Evolutionary conservation across 495 filamentous ascomycete genomes (phyloP), one percentile per base, ranked within the genome.

Genomic region (Tetracladium marchalianum): DNA sequence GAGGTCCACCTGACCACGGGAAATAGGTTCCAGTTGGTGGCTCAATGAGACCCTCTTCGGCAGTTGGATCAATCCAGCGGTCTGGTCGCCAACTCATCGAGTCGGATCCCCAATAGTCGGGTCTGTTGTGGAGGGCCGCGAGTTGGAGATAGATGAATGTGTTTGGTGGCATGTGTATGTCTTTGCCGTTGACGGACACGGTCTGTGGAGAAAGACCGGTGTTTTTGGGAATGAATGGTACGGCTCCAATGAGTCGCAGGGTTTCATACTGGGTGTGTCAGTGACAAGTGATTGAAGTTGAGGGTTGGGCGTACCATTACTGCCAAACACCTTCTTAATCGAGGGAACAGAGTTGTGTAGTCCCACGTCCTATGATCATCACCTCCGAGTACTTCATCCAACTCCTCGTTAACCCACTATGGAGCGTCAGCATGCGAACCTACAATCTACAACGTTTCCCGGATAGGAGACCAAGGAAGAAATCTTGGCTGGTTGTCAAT

Each of bases 161-260:
- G 12, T 60, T 49, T 1, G 61, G 55, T 1, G 54, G 42, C 7
- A 74, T 47, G 45, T 43, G 36, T 47, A 63, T 50, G 19, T 53
- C 52, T 17, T 54, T 56, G 11, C 35, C 44, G 6, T 33, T 11
- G 5, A 52, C 52, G 11, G 43, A 49, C 11, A 72, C 6, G 13
- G 57, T 52, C 35, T 64, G 8, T 5, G 24, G 50, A 0, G 59
- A 31, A 1, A 53, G 48, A 11, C 34, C 45, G 0, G 70, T 66
- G 41, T 59, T 56, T 35, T 70, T 72, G 1, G 66, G 58, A 15
- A 69, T 52, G 32, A 66, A 59, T 11, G 63, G 54, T 3, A 75
- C 63, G 10, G 69, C 64, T 4, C 63, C 55, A 51, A 66, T 77
- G 10, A 76, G 59, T 19, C 73, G 72, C n/a, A 78, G 43, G 4